phyloP scores from a whole-genome alignment of 2,329 filamentous ascomycete genomes.

The Aureobasidium mangrovei region DNA sequence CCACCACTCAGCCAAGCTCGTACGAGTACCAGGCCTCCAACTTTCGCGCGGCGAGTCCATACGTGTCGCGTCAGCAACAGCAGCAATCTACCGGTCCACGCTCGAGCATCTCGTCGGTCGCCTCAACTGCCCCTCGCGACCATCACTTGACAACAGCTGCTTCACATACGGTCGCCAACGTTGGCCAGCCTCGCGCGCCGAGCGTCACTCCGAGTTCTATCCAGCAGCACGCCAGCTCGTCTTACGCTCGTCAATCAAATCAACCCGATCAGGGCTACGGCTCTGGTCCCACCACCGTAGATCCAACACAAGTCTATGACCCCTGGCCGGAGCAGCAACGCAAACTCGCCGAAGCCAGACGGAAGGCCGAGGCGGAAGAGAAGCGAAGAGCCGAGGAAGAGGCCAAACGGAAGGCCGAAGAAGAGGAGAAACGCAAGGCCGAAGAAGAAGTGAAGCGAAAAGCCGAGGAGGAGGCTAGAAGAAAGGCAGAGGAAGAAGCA shows the following conservation, averaged over 20 bases:
- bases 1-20: conserved; percentile 1
- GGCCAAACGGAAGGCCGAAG: conserved; percentile 25
- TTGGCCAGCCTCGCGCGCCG: conserved; percentile 13
- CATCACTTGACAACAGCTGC: background rate
- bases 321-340: conserved; percentile 43
- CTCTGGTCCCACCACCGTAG: conserved; percentile 37
- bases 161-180: background rate
- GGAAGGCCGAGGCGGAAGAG: conserved; percentile 30
- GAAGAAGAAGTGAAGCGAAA: conserved; percentile 25
- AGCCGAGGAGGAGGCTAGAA: conserved; percentile 20
- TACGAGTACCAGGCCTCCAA: background rate
- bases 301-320: conserved; percentile 47
- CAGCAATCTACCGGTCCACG: background rate
- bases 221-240: conserved; percentile 15
- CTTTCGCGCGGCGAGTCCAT: conserved; percentile 9
- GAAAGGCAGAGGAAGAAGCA: conserved; percentile 22
- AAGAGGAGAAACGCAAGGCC: conserved; percentile 24
- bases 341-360: conserved; percentile 27
- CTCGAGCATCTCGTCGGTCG: background rate
- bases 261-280: conserved; percentile 18
- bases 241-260: conserved; percentile 16
- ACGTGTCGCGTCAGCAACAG: conserved; percentile 2
- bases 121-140: background rate
- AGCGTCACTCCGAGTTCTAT: conserved; percentile 15
- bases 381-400: conserved; percentile 24